Evolutionary conservation across 2,329 filamentous ascomycete genomes (phyloP), one percentile per base, ranked within the genome.

Genomic region (Teratosphaeria pseudoeucalypti): DNA sequence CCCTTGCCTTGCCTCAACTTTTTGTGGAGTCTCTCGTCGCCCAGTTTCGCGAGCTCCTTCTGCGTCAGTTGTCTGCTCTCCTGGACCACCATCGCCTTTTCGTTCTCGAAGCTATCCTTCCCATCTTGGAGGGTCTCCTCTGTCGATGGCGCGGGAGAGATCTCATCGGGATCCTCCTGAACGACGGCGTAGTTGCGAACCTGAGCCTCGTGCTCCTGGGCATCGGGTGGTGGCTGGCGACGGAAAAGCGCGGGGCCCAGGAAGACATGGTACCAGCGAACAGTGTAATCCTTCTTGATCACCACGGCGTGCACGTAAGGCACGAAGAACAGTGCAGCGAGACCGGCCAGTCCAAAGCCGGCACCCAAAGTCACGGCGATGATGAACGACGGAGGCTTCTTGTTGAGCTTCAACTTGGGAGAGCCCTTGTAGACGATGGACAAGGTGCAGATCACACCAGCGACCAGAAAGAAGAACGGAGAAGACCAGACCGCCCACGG

Each of bases 121-220:
- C 73, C 70, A 58, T 73, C 67, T 29, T 74, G 72, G 56, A 64
- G 66, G 55, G 67, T 68, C 3, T 49, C 43, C 53, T 68, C 64
- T 27, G 63, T 61, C 3, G 77, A 68, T 23, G 43, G 43, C 19
- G 43, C 43, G 7, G 43, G 43, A 19, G 43, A 49, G n/a, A 49
- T 49, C 43, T 49, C 43, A 11, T 49, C 43, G 2, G 79, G 75
- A 1, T 83, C 81, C 0, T 89, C 77, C 72, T 92, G 88, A 29
- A 92, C 76, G 49, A 92, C 88, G n/a, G 43, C 43, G 70, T 92
- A 92, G 78, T 92, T 81, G 71, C 87, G 88, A 11, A 92, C 84
- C 3, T 49, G 75, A 73, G 43, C 43, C 65, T 83, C 83, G 19
- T 70, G 64, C 58, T 85, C 80, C 14, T 54, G 52, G 47, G 79